phyloP scores from a whole-genome alignment of 352 stramenopile genomes.

The Blastocystis sp. region DNA sequence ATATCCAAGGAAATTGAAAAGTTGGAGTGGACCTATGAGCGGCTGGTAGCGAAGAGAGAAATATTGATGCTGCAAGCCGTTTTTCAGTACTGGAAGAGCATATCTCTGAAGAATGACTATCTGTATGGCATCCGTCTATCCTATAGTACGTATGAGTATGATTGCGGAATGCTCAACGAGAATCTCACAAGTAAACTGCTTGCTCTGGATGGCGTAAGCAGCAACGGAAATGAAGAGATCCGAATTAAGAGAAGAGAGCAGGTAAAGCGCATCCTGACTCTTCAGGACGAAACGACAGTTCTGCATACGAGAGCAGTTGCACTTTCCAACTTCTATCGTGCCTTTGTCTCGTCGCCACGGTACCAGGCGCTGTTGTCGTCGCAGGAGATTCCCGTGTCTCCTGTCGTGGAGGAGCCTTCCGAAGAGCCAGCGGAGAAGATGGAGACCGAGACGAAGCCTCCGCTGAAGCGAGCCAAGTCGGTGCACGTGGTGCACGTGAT shows the following conservation, averaged over 20 bases:
- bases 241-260: slow-evolving; percentile 31
- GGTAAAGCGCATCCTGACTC: background rate
- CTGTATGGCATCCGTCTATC: slow-evolving; percentile 19
- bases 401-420: background rate
- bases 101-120: slow-evolving; percentile 46
- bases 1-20: background rate
- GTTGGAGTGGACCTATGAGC: slow-evolving; percentile 34
- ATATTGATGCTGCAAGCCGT: slow-evolving; percentile 29
- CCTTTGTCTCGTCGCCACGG: background rate
- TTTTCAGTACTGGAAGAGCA: slow-evolving; percentile 41
- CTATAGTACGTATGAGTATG: slow-evolving; percentile 53
- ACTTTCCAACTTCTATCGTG: slow-evolving; percentile 46
- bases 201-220: slow-evolving; percentile 18
- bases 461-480: slow-evolving; percentile 13
- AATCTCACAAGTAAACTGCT: slow-evolving; percentile 45
- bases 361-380: slow-evolving; percentile 26
- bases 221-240: slow-evolving; percentile 50
- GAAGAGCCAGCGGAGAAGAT: background rate
- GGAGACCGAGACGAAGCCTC: background rate
- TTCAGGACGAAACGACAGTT: slow-evolving; percentile 9
- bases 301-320: slow-evolving; percentile 20
- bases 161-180: slow-evolving; percentile 49
- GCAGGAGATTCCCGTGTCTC: background rate
- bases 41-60: slow-evolving; percentile 15
- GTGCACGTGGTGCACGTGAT: slow-evolving; percentile 21